These are phyloP conservation scores for Arachis stenosperma DNA, from an alignment of 306 rosid species.

Conservation along the genomic window DNA sequence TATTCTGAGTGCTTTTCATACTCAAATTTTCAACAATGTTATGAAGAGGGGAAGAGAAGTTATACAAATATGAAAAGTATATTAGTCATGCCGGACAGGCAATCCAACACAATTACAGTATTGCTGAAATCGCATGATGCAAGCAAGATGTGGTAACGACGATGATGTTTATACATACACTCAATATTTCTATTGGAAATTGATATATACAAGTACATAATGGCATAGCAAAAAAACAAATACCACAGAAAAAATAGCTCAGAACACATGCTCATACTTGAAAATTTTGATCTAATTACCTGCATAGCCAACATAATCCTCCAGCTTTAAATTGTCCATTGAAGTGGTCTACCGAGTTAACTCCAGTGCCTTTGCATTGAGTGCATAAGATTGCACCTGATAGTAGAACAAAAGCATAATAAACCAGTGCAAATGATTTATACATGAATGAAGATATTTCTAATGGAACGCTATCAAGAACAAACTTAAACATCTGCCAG, in stretches of 20 bases:
- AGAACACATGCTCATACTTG: slow-evolving; percentile 3
- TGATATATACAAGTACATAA: slow-evolving; percentile 2
- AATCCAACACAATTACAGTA: neutral
- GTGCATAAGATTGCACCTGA: slow-evolving; percentile 69
- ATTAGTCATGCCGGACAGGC: neutral
- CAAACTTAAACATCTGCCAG: neutral
- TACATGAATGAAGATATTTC: slow-evolving; percentile 12
- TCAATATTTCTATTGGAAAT: neutral
- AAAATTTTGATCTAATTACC: slow-evolving; percentile 51
- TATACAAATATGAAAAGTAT: neutral
- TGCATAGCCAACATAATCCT: slow-evolving; percentile 96
- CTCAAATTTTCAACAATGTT: neutral
- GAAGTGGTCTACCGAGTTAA: slow-evolving; percentile 89
- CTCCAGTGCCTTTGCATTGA: slow-evolving; percentile 89
- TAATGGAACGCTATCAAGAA: neutral
- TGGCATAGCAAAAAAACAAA: neutral
- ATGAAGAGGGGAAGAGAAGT: neutral
- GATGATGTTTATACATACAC: neutral
- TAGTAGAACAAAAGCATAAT: slow-evolving; percentile 23
- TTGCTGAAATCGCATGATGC: slow-evolving; percentile 4
- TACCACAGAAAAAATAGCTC: neutral
- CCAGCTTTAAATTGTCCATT: slow-evolving; percentile 94
- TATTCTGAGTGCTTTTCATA: neutral
- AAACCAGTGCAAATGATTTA: slow-evolving; percentile 23
- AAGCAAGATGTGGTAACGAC: slow-evolving; percentile 10